Evolutionary conservation across 371 early-diverging fungal genomes (phyloP), one percentile per base, ranked within the genome.

Genomic region (Phascolomyces articulosus): DNA sequence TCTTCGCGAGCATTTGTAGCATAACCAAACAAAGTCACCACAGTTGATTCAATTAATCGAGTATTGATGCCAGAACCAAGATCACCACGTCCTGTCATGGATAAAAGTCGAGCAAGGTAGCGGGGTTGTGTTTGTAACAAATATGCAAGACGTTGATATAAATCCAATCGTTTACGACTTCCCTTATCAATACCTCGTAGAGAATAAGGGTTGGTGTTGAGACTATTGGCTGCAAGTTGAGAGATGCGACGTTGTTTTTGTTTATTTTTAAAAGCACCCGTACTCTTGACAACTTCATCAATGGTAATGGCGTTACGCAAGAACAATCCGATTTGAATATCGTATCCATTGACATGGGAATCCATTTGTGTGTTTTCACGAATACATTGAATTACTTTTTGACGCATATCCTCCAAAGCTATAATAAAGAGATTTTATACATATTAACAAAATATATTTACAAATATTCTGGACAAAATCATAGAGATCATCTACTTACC

Each of bases 1-100:
- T 99, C 99, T 69, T 99, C 99, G 23, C 98, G 87, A 11, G 88
- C 85, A 74, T 96, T 95, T 68, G 97, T 97, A 0, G 95, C 98
- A 80, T 95, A 96, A 2, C 97, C 96, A 78, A 94, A 99, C 44
- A 99, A 72, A n/a, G 96, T 90, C 53, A 99, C 73, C 3, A 98
- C 93, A 0, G 93, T 91, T 9, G 92, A 85, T 69, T 97, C 97
- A 23, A 97, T 88, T 58, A 96, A 87, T 53, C 85, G 85, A 27
- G 86, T 83, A 26, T 79, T 76, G 21, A 79, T 74, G 38, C 56
- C 62, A 15, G 70, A 63, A 1, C 69, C 86, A 69, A 73, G 84
- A 80, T 71, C 75, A 44, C 82, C 71, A 18, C 84, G 75, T 66
- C 91, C 93, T 62, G 93, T 79, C 60, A 89, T 79, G 28, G 90